These are phyloP conservation scores for Kalmusia sp. DNA, from an alignment of 2,329 filamentous ascomycete genomes.

Conservation along the genomic window DNA sequence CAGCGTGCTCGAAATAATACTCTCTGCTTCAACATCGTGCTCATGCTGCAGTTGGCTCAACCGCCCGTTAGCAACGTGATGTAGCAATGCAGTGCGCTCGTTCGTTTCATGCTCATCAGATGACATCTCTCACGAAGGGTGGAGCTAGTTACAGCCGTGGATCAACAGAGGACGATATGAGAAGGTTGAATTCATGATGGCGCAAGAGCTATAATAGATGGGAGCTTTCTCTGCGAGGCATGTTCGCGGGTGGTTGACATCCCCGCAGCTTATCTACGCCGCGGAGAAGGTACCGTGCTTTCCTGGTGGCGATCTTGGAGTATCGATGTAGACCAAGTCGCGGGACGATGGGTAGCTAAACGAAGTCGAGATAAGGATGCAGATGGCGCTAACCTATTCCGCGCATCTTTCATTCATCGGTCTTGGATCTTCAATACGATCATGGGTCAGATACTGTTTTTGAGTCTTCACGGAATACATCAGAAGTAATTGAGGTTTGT, in stretches of 20 bases:
- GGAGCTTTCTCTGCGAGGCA: conserved; percentile 5
- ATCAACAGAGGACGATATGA: background rate
- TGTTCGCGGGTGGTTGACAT: background rate
- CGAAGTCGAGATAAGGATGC: conserved; percentile 5
- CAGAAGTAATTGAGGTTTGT: no score
- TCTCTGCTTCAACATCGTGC: conserved; percentile 52
- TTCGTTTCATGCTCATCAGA: conserved; percentile 29
- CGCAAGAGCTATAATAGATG: background rate
- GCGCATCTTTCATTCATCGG: background rate
- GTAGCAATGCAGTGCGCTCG: conserved; percentile 47
- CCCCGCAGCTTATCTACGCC: conserved; percentile 9
- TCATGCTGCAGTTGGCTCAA: conserved; percentile 43
- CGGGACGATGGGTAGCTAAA: background rate
- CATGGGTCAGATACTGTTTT: no score
- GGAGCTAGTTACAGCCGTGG: background rate
- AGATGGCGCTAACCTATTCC: background rate
- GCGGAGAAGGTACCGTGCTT: conserved; percentile 10
- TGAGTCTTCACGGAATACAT: no score
- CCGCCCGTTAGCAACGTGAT: conserved; percentile 31
- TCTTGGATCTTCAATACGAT: background rate
- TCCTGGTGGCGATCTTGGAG: background rate
- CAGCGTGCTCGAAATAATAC: conserved; percentile 52
- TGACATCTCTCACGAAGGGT: conserved; percentile 20
- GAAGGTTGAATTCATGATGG: background rate
- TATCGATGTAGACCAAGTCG: background rate